phyloP scores from a whole-genome alignment of 73 alveolate species.

The Diophrys appendiculata region DNA sequence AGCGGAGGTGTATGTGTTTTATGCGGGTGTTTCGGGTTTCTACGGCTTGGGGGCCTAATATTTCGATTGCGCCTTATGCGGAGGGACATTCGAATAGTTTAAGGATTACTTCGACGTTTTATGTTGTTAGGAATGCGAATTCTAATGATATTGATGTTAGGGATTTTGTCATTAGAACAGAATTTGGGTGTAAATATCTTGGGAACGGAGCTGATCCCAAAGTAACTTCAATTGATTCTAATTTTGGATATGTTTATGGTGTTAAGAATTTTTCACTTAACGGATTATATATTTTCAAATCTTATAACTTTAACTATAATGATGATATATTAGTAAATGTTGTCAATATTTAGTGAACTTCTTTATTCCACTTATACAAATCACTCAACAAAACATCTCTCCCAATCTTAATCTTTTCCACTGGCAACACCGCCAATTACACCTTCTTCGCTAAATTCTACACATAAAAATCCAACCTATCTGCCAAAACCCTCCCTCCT shows the following conservation, averaged over 20 bases:
- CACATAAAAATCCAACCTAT: too few species aligned
- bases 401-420: too few species aligned
- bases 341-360: too few species aligned
- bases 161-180: not conserved
- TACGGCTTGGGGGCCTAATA: not conserved
- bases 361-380: too few species aligned
- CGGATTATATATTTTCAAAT: constrained; percentile 29
- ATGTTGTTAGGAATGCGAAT: constrained; percentile 9
- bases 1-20: not conserved
- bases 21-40: not conserved
- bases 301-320: too few species aligned
- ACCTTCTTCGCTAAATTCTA: too few species aligned
- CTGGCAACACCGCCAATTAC: too few species aligned
- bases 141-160: not conserved
- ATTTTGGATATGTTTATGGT: not conserved
- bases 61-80: too few species aligned
- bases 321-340: too few species aligned
- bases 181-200: not conserved
- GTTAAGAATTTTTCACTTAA: constrained; percentile 6
- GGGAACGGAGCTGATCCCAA: constrained; percentile 9
- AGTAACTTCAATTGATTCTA: not conserved
- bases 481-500: too few species aligned
- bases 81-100: constrained; percentile 10
- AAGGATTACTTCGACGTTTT: not conserved
- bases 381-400: too few species aligned